These are phyloP conservation scores for Protomyces arabidopsidicola DNA, from an alignment of 1,139 yeast genomes.

Conservation along the genomic window DNA sequence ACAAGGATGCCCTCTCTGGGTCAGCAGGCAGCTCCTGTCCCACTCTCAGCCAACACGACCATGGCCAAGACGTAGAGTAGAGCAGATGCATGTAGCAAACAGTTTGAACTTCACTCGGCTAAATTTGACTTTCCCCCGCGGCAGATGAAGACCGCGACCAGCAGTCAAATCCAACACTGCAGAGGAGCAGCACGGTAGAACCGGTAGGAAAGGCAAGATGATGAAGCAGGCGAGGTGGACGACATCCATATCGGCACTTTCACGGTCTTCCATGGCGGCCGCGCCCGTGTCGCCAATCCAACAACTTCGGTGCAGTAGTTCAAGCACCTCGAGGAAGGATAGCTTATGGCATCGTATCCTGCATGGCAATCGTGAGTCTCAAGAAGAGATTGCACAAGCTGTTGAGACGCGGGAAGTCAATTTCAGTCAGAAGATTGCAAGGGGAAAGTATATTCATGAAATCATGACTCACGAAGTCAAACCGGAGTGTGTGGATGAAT, in stretches of 20 bases:
- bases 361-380: constrained; percentile 24
- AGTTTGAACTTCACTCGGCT: too few species aligned
- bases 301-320: background rate
- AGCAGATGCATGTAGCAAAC: too few species aligned
- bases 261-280: background rate
- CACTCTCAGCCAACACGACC: too few species aligned
- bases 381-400: constrained; percentile 20
- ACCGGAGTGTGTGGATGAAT: constrained; percentile 41
- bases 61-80: too few species aligned
- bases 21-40: too few species aligned
- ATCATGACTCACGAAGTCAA: constrained; percentile 42
- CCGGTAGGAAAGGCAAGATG: background rate
- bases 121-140: too few species aligned
- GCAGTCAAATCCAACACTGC: too few species aligned
- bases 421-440: constrained; percentile 37
- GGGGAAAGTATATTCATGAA: constrained; percentile 47
- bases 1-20: too few species aligned
- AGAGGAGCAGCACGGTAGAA: too few species aligned
- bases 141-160: too few species aligned
- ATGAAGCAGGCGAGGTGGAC: background rate
- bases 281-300: background rate
- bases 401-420: constrained; percentile 26
- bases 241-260: background rate
- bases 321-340: background rate
- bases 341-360: constrained; percentile 14